Percentiles rank a stretch among this genome's conserved stretches.
phyloP scores from a whole-genome alignment of 768 basidiomycete species.

The Boletus sp. region DNA sequence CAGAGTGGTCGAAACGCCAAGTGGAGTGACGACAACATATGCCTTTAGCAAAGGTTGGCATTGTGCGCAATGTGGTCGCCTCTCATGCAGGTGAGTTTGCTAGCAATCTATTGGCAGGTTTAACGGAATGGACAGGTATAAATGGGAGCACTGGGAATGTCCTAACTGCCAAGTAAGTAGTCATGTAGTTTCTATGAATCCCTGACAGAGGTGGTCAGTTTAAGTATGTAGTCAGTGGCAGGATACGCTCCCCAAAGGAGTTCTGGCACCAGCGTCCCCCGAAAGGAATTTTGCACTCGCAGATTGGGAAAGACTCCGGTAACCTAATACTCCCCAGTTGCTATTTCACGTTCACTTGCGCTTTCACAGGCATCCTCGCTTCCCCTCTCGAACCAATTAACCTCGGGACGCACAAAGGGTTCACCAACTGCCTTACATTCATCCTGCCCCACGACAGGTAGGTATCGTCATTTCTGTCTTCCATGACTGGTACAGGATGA shows the following conservation, averaged over 20 bases:
- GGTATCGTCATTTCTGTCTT: constrained; percentile 6
- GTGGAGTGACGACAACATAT: constrained; percentile 49
- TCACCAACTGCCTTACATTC: constrained; percentile 44
- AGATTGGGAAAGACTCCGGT: constrained; percentile 31
- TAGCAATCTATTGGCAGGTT: neutral
- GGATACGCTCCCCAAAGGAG: constrained; percentile 32
- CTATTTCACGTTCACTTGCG: neutral
- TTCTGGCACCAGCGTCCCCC: constrained; percentile 34
- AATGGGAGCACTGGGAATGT: constrained; percentile 78
- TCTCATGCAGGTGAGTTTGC: constrained; percentile 62
- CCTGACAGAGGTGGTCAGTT: constrained; percentile 11
- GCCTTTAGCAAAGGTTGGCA: constrained; percentile 66
- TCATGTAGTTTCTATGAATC: neutral
- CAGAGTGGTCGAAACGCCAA: constrained; percentile 25
- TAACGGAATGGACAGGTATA: constrained; percentile 42
- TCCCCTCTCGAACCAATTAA: constrained; percentile 15
- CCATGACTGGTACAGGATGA: neutral
- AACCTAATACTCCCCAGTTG: neutral
- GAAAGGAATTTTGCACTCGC: constrained; percentile 27
- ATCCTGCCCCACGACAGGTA: constrained; percentile 46
- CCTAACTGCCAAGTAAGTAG: constrained; percentile 50
- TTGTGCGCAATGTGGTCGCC: constrained; percentile 63
- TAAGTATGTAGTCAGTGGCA: constrained; percentile 16
- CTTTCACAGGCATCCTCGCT: constrained; percentile 18
- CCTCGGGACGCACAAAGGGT: constrained; percentile 21